Conservation (phyloP, 2,329 filamentous ascomycete genomes). For the Dichotomopilus funicola region DNA sequence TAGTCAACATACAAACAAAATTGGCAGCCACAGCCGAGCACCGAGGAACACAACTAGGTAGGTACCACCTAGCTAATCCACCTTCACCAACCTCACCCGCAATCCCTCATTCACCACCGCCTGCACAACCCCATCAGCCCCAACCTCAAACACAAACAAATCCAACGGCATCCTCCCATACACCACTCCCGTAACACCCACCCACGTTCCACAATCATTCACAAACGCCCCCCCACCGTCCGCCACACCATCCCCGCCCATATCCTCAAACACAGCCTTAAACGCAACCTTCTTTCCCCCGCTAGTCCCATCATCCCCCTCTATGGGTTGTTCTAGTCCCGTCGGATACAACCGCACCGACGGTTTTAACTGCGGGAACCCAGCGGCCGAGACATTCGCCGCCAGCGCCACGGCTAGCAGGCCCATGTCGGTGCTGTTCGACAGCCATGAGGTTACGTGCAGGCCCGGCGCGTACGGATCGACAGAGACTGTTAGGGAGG, state of each 20-base stretch:
- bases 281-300: conserved; percentile 28
- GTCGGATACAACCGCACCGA: conserved; percentile 30
- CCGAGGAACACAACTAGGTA: too few species aligned
- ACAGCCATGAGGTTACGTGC: conserved; percentile 27
- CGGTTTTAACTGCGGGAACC: conserved; percentile 22
- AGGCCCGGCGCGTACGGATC: conserved; percentile 27
- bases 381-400: conserved; percentile 22
- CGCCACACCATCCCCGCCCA: conserved; percentile 11
- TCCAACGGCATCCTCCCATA: conserved; percentile 24
- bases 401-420: conserved; percentile 18
- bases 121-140: conserved; percentile 17
- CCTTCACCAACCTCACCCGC: conserved; percentile 22
- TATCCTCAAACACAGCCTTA: conserved; percentile 31
- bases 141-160: conserved; percentile 26
- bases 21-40: too few species aligned
- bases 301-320: neutral
- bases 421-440: conserved; percentile 30
- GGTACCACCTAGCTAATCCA: neutral
- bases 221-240: conserved; percentile 9
- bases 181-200: conserved; percentile 20
- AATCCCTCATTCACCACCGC: conserved; percentile 25
- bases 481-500: conserved; percentile 26
- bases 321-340: conserved; percentile 24
- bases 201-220: conserved; percentile 24
- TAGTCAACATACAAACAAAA: too few species aligned